Conservation (phyloP, 352 stramenopile genomes). For the Thraustotheca clavata region DNA sequence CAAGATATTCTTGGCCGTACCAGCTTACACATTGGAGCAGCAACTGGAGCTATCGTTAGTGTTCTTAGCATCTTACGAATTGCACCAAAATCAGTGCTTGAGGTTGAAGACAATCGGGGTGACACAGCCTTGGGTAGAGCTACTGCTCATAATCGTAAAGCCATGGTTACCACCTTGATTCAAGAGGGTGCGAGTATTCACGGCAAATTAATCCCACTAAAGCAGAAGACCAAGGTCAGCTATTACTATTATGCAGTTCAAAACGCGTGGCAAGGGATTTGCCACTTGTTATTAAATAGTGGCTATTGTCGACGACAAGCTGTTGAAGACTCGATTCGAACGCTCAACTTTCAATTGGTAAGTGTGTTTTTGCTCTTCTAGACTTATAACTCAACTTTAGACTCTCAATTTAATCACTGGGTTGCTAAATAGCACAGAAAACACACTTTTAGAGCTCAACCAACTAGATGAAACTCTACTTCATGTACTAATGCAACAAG, state of each 20-base stretch:
- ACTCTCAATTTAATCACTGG: constrained; percentile 53
- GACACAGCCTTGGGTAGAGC: constrained; percentile 52
- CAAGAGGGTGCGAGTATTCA: constrained; percentile 50
- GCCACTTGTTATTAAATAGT: constrained; percentile 62
- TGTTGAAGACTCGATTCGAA: constrained; percentile 59
- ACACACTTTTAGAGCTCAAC: constrained; percentile 36
- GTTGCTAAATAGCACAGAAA: constrained; percentile 40
- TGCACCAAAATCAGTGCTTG: constrained; percentile 26
- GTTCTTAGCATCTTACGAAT: constrained; percentile 48
- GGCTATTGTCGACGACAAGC: constrained; percentile 67
- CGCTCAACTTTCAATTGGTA: constrained; percentile 57
- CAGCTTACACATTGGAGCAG: constrained; percentile 53
- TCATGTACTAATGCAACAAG: constrained; percentile 49
- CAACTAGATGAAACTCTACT: constrained; percentile 41
- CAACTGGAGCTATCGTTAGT: constrained; percentile 66
- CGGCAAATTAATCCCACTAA: constrained; percentile 21
- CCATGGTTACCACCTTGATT: constrained; percentile 66
- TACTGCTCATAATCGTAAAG: constrained; percentile 50
- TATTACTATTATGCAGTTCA: constrained; percentile 75
- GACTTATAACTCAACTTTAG: background rate
- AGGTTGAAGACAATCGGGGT: constrained; percentile 31
- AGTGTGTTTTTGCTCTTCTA: background rate
- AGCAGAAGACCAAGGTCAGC: constrained; percentile 29
- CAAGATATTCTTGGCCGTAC: constrained; percentile 48
- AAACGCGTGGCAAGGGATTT: constrained; percentile 59